These are phyloP conservation scores for Oligophagozyma castellii DNA, from an alignment of 1,139 yeast genomes.

Conservation along the genomic window DNA sequence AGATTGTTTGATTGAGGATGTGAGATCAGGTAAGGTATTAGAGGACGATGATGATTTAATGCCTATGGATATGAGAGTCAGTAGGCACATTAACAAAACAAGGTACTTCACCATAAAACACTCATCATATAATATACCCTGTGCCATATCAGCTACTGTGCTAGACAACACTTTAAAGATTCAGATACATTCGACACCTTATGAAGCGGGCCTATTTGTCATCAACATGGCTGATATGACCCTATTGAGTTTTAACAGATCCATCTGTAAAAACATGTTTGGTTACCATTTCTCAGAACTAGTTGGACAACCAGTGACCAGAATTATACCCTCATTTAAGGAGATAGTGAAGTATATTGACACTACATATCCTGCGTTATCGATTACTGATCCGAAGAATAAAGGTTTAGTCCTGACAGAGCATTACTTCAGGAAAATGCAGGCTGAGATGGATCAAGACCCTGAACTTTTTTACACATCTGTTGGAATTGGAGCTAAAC, in stretches of 20 bases:
- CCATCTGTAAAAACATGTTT: slow-evolving; percentile 66
- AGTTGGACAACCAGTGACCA: slow-evolving; percentile 38
- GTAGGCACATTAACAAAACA: slow-evolving; percentile 35
- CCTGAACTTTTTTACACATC: slow-evolving; percentile 38
- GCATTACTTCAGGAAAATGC: slow-evolving; percentile 65
- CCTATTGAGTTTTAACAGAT: slow-evolving; percentile 44
- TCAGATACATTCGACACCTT: slow-evolving; percentile 64
- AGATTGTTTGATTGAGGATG: slow-evolving; percentile 17
- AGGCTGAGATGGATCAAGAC: slow-evolving; percentile 16
- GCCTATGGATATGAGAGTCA: slow-evolving; percentile 30
- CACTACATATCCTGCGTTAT: slow-evolving; percentile 29
- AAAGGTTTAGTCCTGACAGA: slow-evolving; percentile 67
- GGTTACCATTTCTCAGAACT: slow-evolving; percentile 45
- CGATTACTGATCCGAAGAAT: slow-evolving; percentile 22
- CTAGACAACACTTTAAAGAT: slow-evolving; percentile 34
- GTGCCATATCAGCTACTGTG: slow-evolving; percentile 53
- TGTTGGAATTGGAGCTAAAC: slow-evolving; percentile 53
- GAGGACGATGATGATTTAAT: slow-evolving; percentile 20
- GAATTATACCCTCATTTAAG: slow-evolving; percentile 54
- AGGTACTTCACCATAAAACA: slow-evolving; percentile 52
- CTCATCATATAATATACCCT: slow-evolving; percentile 37
- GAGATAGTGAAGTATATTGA: slow-evolving; percentile 38
- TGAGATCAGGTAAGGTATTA: slow-evolving; percentile 20
- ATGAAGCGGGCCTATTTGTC: slow-evolving; percentile 76
- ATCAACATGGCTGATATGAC: slow-evolving; percentile 26